Evolutionary conservation across 768 basidiomycete species (phyloP).

Genomic region (Tylopilus plumbeoviolaceoides): DNA sequence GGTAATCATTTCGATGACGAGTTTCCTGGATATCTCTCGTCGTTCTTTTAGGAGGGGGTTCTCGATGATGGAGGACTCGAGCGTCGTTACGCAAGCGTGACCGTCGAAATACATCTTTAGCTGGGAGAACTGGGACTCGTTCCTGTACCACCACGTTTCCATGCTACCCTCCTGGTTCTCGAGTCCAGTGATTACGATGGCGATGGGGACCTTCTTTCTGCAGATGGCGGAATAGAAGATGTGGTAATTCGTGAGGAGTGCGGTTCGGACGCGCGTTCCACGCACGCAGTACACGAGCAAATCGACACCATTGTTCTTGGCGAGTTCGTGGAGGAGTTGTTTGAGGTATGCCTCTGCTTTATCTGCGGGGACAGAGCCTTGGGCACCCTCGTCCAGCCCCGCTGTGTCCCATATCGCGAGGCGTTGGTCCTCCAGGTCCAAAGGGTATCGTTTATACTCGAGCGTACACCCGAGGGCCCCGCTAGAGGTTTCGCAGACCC

Average conservation of each 20-base stretch:
- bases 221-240: slow-evolving; percentile 40
- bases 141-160: slow-evolving; percentile 32
- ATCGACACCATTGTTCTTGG: slow-evolving; percentile 34
- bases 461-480: slow-evolving; percentile 36
- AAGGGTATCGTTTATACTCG: slow-evolving; percentile 19
- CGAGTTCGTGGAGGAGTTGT: slow-evolving; percentile 33
- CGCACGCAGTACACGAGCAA: slow-evolving; percentile 40
- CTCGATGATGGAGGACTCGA: slow-evolving; percentile 12
- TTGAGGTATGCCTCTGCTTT: slow-evolving; percentile 31
- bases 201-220: slow-evolving; percentile 35
- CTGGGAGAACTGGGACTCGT: slow-evolving; percentile 20
- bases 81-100: slow-evolving; percentile 34
- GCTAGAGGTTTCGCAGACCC: slow-evolving; percentile 29
- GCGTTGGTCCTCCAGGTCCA: slow-evolving; percentile 15
- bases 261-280: slow-evolving; percentile 34
- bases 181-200: slow-evolving; percentile 40
- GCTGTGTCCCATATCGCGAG: slow-evolving; percentile 34
- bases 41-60: slow-evolving; percentile 13
- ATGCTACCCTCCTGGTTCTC: slow-evolving; percentile 33
- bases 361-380: slow-evolving; percentile 27
- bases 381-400: slow-evolving; percentile 28
- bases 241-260: slow-evolving; percentile 36
- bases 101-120: slow-evolving; percentile 26
- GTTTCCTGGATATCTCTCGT: slow-evolving; percentile 22
- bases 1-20: slow-evolving; percentile 20